Conservation (phyloP, 352 stramenopile species). For the Phytopythium boreale region DNA sequence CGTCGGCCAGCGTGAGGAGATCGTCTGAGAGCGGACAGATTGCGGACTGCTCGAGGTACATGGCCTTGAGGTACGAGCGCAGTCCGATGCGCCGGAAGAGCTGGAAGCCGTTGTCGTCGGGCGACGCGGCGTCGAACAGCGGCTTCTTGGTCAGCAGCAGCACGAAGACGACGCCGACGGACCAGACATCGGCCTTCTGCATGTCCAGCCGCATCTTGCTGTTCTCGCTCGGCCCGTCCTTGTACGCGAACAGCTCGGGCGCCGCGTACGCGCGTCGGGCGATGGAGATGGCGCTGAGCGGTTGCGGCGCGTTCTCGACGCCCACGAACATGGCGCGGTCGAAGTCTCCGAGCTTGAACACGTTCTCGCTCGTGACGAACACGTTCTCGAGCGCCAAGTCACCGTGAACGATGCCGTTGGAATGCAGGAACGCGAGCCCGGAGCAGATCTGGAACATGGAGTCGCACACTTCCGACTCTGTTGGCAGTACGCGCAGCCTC, state of each 20-base stretch:
- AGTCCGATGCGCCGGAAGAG: constrained; percentile 46
- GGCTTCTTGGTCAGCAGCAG: constrained; percentile 55
- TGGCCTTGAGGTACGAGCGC: constrained; percentile 48
- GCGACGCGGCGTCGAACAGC: constrained; percentile 41
- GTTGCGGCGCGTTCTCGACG: constrained; percentile 35
- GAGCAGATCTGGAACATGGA: constrained; percentile 86
- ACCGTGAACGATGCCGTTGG: constrained; percentile 54
- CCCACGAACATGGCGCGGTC: constrained; percentile 57
- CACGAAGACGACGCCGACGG: constrained; percentile 56
- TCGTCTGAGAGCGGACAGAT: constrained; percentile 55
- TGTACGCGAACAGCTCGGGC: constrained; percentile 37
- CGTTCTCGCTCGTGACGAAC: constrained; percentile 53
- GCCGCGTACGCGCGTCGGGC: constrained; percentile 49
- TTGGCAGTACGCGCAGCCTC: constrained; percentile 29
- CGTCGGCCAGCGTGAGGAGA: constrained; percentile 76
- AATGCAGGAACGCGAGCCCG: constrained; percentile 49
- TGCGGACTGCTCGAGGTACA: constrained; percentile 62
- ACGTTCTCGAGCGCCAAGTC: constrained; percentile 77
- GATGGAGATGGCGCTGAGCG: constrained; percentile 18
- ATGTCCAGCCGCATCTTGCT: constrained; percentile 33
- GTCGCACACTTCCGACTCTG: constrained; percentile 44
- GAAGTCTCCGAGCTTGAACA: constrained; percentile 72
- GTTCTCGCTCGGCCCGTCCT: constrained; percentile 13
- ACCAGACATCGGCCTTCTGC: constrained; percentile 56
- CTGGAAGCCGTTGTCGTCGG: constrained; percentile 51